Conservation (phyloP, 2,329 filamentous ascomycete genomes). For the Pezicula neosporulosa region DNA sequence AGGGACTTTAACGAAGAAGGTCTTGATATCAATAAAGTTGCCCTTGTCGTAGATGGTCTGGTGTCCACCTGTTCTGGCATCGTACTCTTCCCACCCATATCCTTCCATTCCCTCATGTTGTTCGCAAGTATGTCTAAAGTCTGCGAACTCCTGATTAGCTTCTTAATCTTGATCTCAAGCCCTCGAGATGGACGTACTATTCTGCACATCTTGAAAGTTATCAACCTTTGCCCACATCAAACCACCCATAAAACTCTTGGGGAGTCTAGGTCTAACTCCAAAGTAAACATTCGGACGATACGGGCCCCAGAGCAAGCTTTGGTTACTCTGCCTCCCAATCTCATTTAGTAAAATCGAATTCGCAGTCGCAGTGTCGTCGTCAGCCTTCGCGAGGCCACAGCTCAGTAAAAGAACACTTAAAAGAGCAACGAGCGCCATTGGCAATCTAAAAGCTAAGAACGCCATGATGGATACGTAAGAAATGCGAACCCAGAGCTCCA, state of each 20-base stretch:
- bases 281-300: conserved; percentile 96
- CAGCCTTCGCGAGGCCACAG: conserved; percentile 7
- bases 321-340: conserved; percentile 53
- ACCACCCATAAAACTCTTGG: conserved; percentile 76
- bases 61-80: conserved; percentile 79
- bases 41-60: conserved; percentile 88
- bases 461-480: conserved; percentile 15
- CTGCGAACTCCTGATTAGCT: conserved; percentile 39
- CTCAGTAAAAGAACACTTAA: background rate
- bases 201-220: conserved; percentile 69
- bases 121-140: conserved; percentile 91
- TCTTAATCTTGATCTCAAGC: conserved; percentile 16
- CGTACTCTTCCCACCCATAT: conserved; percentile 98
- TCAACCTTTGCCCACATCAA: conserved; percentile 89
- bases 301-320: conserved; percentile 91
- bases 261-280: conserved; percentile 77
- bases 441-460: conserved; percentile 9
- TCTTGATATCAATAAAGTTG: conserved; percentile 87
- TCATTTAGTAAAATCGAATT: conserved; percentile 27
- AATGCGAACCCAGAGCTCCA: conserved; percentile 19
- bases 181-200: conserved; percentile 52
- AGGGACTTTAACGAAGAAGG: conserved; percentile 89
- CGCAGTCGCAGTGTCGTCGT: conserved; percentile 21
- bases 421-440: background rate
- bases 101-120: conserved; percentile 91